A percentile compares a stretch with the other conserved stretches of the same genome.
phyloP scores from a whole-genome alignment of 345 rosid genomes.

The Kandelia obovata region DNA sequence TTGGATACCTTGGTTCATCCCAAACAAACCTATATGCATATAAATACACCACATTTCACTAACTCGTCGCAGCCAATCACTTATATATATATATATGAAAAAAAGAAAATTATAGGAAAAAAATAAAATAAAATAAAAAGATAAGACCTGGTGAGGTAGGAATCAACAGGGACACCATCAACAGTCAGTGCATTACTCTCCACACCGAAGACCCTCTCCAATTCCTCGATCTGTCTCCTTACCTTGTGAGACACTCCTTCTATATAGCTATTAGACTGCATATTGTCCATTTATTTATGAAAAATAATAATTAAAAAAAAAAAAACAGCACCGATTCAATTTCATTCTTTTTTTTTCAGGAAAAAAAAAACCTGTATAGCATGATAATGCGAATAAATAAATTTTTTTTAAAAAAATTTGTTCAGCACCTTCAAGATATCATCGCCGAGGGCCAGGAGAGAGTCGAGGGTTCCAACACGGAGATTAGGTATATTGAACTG shows the following conservation, averaged over 20 bases:
- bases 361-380: not conserved
- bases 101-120: not conserved
- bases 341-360: not conserved
- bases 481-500: slow-evolving; percentile 97
- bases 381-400: not conserved
- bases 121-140: slow-evolving; percentile 2
- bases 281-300: slow-evolving; percentile 1
- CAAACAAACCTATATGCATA: slow-evolving; percentile 71
- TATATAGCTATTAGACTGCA: slow-evolving; percentile 82
- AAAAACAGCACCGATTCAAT: not conserved
- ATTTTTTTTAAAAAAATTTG: not conserved
- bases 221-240: slow-evolving; percentile 96
- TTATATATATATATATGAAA: not conserved
- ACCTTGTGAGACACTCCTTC: slow-evolving; percentile 95
- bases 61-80: not conserved
- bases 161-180: slow-evolving; percentile 95
- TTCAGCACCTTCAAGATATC: slow-evolving; percentile 78
- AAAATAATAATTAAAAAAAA: not conserved
- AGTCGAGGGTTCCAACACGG: slow-evolving; percentile 96
- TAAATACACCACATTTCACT: slow-evolving; percentile 1
- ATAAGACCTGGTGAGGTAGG: slow-evolving; percentile 87
- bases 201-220: slow-evolving; percentile 77
- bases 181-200: slow-evolving; percentile 87
- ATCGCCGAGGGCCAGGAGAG: slow-evolving; percentile 91
- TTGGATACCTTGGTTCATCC: slow-evolving; percentile 98